Base-by-base conservation (phyloP, 768 basidiomycete species). In the Cyclocybe aegerita region DNA sequence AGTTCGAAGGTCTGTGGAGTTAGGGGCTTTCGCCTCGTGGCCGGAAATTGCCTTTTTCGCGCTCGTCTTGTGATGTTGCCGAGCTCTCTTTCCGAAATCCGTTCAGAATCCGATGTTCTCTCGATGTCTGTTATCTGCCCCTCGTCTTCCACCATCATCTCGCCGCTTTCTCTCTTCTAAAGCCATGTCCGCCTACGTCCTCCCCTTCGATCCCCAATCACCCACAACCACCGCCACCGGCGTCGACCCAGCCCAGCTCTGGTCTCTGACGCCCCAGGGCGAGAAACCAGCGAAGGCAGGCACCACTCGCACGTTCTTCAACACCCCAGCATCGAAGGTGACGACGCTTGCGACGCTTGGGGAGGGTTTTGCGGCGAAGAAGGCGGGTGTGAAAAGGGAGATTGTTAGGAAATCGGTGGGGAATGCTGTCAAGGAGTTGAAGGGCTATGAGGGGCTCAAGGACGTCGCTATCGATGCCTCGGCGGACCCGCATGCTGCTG, bases 401-500 rank as follows among this genome's bases (percentile, higher is more conserved):
- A 54, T 82, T 4, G 74, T 92, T 31, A 75, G 90, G 59, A 83
- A 80, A 59, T 78, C 88, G 8, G 77, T 92, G 10, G 91, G 86
- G 8, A 80, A 75, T 43, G 88, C 83, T 5, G 81, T 92, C 38
- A 89, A 88, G 68, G 78, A 81, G 39, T 66, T 90, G 56, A 85
- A 78, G 57, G 73, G 64, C 10, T 69, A 83, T 6, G 82, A 89
- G 12, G 82, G 82, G 42, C 67, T 88, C 48, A 81, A 80, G 17
- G 79, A 81, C 43, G 80, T 88, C 37, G 50, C 71, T 16, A 69
- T 93, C 45, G 89, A 92, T 63, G 81, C 78, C 17, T 78, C 80
- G 6, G 53, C 64, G 1, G 88, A 92, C 65, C 78, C 88, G 15
- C 90, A 93, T 54, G 90, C 89, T 52, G 83, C 90, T 53, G 88